Conservation (phyloP, 257 asterid species). For the Lavandula angustifolia region DNA sequence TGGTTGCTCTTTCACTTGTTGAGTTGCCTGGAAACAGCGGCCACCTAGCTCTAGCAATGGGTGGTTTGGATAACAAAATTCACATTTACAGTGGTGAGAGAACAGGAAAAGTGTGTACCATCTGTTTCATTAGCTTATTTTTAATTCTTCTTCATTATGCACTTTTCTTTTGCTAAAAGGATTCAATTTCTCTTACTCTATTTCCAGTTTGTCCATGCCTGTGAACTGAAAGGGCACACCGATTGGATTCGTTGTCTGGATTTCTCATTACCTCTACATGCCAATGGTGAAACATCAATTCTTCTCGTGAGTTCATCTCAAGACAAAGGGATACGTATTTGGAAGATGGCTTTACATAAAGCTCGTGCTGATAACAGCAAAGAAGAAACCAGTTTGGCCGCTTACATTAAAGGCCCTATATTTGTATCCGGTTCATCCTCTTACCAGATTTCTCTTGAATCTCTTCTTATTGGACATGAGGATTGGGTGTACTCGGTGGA, state of each 20-base stretch:
- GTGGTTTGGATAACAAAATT: slow-evolving; percentile 92
- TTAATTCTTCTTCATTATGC: slow-evolving; percentile 6
- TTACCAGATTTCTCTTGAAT: slow-evolving; percentile 81
- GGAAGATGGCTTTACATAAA: slow-evolving; percentile 69
- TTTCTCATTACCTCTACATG: slow-evolving; percentile 70
- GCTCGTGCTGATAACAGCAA: slow-evolving; percentile 37
- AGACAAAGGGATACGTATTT: slow-evolving; percentile 96
- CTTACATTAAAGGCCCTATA: slow-evolving; percentile 90
- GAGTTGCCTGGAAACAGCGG: slow-evolving; percentile 67
- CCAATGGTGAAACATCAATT: slow-evolving; percentile 50
- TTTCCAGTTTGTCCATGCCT: slow-evolving; percentile 74
- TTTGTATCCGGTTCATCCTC: slow-evolving; percentile 62
- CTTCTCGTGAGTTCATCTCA: slow-evolving; percentile 92
- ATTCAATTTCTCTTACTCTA: slow-evolving; percentile 21
- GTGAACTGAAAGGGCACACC: slow-evolving; percentile 89
- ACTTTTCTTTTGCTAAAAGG: slow-evolving; percentile 27
- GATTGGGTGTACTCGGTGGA: slow-evolving; percentile 98
- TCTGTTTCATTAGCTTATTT: slow-evolving; percentile 29
- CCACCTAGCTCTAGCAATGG: slow-evolving; percentile 73
- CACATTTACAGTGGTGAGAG: slow-evolving; percentile 79
- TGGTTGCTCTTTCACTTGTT: slow-evolving; percentile 86
- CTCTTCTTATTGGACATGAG: slow-evolving; percentile 95
- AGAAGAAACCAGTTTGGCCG: slow-evolving; percentile 64
- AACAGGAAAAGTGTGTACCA: slow-evolving; percentile 74
- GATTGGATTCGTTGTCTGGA: slow-evolving; percentile 97